These are phyloP conservation scores for Calonectria leucothoes DNA, from an alignment of 2,329 filamentous ascomycete genomes.

Conservation along the genomic window DNA sequence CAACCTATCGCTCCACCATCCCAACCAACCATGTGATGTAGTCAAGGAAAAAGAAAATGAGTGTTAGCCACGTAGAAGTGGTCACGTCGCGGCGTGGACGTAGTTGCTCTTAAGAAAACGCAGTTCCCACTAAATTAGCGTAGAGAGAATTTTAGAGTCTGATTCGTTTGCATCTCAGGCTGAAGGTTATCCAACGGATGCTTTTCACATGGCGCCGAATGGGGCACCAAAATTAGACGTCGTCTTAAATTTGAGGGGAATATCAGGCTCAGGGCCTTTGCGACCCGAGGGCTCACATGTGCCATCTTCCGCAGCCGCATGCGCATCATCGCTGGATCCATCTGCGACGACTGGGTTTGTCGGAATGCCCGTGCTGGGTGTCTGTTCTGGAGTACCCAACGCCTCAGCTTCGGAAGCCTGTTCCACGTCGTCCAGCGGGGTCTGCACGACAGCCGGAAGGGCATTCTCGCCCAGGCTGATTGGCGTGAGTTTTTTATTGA, in stretches of 20 bases:
- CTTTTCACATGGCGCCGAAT: conserved; percentile 50
- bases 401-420: conserved; percentile 28
- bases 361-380: conserved; percentile 1
- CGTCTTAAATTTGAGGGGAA: conserved; percentile 58
- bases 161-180: neutral
- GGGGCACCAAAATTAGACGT: conserved; percentile 62
- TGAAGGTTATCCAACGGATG: conserved; percentile 8
- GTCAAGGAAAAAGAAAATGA: neutral
- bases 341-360: conserved; percentile 35
- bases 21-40: neutral
- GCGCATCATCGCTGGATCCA: conserved; percentile 38
- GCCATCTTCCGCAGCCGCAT: conserved; percentile 38
- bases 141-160: neutral
- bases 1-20: neutral
- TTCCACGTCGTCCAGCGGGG: conserved; percentile 46
- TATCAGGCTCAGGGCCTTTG: conserved; percentile 52
- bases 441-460: conserved; percentile 56
- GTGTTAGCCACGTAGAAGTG: neutral
- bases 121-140: neutral
- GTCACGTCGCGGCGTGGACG: neutral
- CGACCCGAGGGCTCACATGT: conserved; percentile 35
- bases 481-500: conserved; percentile 64
- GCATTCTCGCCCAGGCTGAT: conserved; percentile 60
- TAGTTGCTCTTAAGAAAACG: neutral
- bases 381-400: conserved; percentile 21